These are phyloP conservation scores for Exophiala phaeomuriformis DNA, from an alignment of 2,329 filamentous ascomycete genomes.

Conservation along the genomic window DNA sequence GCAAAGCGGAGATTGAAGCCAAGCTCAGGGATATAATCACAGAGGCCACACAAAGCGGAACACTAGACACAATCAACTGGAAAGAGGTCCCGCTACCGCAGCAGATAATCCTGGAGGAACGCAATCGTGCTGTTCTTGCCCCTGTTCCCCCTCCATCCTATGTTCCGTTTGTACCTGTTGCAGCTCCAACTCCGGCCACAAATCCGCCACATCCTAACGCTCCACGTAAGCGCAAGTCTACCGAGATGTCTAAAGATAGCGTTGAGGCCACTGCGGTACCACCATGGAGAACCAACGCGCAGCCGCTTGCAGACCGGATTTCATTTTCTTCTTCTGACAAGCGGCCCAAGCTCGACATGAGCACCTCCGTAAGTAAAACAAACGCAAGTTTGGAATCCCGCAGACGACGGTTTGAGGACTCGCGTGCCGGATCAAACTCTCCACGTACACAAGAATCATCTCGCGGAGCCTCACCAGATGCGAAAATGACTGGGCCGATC, in stretches of 20 bases:
- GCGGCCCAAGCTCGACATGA: constrained; percentile 43
- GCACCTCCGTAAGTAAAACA: constrained; percentile 71
- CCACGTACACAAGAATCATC: constrained; percentile 34
- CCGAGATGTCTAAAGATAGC: constrained; percentile 51
- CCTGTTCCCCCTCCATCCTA: constrained; percentile 22
- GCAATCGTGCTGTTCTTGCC: constrained; percentile 33
- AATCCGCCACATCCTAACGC: constrained; percentile 27
- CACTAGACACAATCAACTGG: constrained; percentile 74
- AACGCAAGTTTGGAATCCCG: constrained; percentile 80
- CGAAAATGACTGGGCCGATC: constrained; percentile 57
- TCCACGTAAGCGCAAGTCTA: constrained; percentile 77
- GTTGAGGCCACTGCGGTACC: constrained; percentile 46
- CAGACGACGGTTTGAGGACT: constrained; percentile 71
- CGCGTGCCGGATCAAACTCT: constrained; percentile 37
- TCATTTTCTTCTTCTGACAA: constrained; percentile 51
- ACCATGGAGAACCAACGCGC: constrained; percentile 68
- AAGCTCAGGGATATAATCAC: constrained; percentile 84
- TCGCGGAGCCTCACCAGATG: constrained; percentile 42
- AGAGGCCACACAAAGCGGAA: constrained; percentile 65
- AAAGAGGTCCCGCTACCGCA: constrained; percentile 75
- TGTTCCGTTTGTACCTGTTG: constrained; percentile 20
- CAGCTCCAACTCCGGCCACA: constrained; percentile 13
- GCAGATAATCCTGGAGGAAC: constrained; percentile 68
- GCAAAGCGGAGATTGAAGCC: constrained; percentile 65
- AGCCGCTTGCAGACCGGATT: constrained; percentile 63